Base-by-base conservation (phyloP, 1,284 basidiomycete genomes). In the Ganoderma sinense region DNA sequence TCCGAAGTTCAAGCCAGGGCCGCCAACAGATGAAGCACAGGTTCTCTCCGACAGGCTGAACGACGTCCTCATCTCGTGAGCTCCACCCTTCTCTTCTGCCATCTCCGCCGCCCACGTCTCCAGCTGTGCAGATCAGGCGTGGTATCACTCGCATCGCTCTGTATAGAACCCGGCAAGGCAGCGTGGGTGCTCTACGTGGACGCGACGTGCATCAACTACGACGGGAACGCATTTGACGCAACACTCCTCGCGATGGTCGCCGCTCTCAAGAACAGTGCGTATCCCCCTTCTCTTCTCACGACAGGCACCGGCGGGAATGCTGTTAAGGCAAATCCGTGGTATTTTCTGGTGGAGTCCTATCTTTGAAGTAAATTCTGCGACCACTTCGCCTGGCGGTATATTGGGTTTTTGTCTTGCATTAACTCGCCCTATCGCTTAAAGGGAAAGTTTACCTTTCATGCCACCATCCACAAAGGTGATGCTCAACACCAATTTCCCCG, bases 101-200 rank as follows among this genome's bases (percentile, higher is more conserved):
- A 40, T 62, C 41, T 64, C 36, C 40, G 43, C 26, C 20, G 16
- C 40, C 40, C 16, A 72, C 65, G 14, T 36, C 29, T 29, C 31
- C n/a, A 18, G 36, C 39, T 26, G 26, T 43, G n/a, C 68, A 97
- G 95, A 31, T 91, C 94, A 4, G 85, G 86, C 26, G 81, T 92
- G 5, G 72, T 99, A 0, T 84, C 93, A 0, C 86, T 91, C 0
- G 80, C 85, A 0, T 89, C 91, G 0, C 87, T 99, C 1, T 92
- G 92, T 76, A 98, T 99, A 65, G 86, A 93, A 23, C 87, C 89
- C 0, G 91, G 90, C 4, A 94, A 93, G 79, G 87, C 95, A 0
- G 96, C 87, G 0, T 99, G 97, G 96, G 92, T 93, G 31, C 85
- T 99, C 20, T 98, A 98, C 80, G 87, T 99, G 73, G 97, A 99